Evolutionary conservation across 2,329 filamentous ascomycete genomes (phyloP).

Genomic region (Sarocladium kiliense): DNA sequence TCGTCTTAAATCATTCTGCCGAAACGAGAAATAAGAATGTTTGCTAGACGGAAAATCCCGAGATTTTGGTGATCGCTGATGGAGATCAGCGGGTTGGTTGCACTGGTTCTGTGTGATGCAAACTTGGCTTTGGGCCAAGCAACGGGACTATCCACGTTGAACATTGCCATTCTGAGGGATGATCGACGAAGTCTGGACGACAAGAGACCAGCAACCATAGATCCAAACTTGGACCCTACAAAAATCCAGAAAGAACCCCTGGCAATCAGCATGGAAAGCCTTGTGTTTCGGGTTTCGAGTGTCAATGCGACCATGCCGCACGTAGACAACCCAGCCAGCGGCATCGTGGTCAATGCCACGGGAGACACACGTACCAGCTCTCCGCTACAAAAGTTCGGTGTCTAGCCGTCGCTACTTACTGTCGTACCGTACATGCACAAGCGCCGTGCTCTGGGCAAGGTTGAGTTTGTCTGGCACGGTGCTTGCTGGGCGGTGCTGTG

Average conservation of each 20-base stretch:
- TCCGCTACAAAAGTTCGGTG: conserved; percentile 6
- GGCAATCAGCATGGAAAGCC: background rate
- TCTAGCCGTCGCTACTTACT: background rate
- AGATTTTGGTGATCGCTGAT: conserved; percentile 2
- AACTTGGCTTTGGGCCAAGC: conserved; percentile 9
- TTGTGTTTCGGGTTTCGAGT: background rate
- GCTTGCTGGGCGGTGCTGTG: background rate
- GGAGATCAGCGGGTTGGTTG: background rate
- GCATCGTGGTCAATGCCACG: background rate
- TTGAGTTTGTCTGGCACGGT: background rate
- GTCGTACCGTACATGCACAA: background rate
- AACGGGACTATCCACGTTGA: conserved; percentile 9
- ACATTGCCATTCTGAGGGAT: conserved; percentile 5
- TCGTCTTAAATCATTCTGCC: background rate
- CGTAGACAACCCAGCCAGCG: background rate
- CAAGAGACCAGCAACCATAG: background rate
- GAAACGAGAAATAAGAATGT: background rate
- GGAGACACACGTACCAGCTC: background rate
- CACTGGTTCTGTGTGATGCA: background rate
- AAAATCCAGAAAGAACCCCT: no score
- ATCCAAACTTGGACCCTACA: no score
- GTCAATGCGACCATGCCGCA: background rate
- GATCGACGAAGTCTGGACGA: background rate
- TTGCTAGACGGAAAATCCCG: conserved; percentile 6
- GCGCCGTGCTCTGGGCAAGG: background rate